Conservation (phyloP, 2,329 filamentous ascomycete genomes). For the Lojkania enalia region DNA sequence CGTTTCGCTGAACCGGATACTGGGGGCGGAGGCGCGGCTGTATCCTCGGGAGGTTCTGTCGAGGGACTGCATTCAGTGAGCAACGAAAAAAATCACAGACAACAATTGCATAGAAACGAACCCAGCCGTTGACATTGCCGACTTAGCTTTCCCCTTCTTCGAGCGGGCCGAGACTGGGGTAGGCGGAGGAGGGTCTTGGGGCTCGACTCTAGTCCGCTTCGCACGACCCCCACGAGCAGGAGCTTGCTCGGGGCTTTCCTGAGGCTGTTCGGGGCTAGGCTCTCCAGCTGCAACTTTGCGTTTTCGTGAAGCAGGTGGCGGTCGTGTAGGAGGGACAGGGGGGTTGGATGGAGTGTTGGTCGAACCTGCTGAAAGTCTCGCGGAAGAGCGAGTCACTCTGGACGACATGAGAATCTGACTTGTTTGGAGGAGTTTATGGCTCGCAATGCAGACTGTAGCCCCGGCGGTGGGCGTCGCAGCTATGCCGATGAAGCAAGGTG, state of each 20-base stretch:
- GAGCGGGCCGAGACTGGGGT: conserved; percentile 51
- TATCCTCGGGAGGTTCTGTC: conserved; percentile 66
- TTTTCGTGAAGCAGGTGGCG: conserved; percentile 65
- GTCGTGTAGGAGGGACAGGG: conserved; percentile 44
- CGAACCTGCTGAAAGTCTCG: conserved; percentile 78
- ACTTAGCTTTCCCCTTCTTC: conserved; percentile 63
- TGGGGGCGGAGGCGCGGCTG: conserved; percentile 56
- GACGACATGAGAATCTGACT: conserved; percentile 78
- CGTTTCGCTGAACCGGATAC: conserved; percentile 68
- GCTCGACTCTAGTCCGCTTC: conserved; percentile 68
- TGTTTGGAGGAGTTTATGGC: conserved; percentile 30
- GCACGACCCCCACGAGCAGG: conserved; percentile 41
- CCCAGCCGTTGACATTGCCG: conserved; percentile 73
- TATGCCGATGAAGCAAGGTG: conserved; percentile 30
- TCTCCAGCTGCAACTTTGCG: conserved; percentile 67
- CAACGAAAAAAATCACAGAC: conserved; percentile 13
- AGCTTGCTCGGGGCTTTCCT: conserved; percentile 40
- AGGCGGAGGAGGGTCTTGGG: conserved; percentile 48
- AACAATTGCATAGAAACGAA: conserved; percentile 48
- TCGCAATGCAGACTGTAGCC: conserved; percentile 36
- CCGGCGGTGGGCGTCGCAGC: conserved; percentile 32
- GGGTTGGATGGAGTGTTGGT: conserved; percentile 47
- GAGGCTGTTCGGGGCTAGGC: conserved; percentile 52
- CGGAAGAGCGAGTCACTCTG: conserved; percentile 94
- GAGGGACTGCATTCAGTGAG: conserved; percentile 57